Percentiles rank a stretch among this genome's conserved stretches.
These are phyloP conservation scores for Martensiomyces pterosporus DNA, from an alignment of 192 early-diverging fungal genomes.

Conservation along the genomic window DNA sequence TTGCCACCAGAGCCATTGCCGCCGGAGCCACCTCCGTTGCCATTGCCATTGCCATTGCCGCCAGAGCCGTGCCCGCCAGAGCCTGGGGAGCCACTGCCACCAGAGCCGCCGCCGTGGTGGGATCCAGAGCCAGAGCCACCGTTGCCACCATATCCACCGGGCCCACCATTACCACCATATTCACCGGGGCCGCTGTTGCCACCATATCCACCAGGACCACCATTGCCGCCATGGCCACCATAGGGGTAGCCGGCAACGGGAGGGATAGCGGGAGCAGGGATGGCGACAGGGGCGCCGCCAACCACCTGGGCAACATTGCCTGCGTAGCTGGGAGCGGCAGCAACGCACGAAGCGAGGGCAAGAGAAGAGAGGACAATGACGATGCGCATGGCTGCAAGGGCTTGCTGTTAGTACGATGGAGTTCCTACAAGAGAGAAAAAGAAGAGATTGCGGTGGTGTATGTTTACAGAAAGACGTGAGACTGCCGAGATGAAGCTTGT, in stretches of 20 bases:
- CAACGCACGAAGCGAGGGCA: slow-evolving; percentile 24
- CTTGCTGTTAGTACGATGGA: neutral
- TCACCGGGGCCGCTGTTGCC: slow-evolving; percentile 1
- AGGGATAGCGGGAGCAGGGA: slow-evolving; percentile 15
- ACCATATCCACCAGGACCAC: neutral
- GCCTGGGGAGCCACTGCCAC: slow-evolving; percentile 4
- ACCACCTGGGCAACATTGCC: slow-evolving; percentile 26
- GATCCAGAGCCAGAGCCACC: slow-evolving; percentile 14
- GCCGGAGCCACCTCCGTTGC: neutral
- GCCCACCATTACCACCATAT: neutral
- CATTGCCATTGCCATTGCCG: neutral
- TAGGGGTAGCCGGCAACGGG: slow-evolving; percentile 8
- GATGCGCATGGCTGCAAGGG: slow-evolving; percentile 34
- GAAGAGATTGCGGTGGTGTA: no score
- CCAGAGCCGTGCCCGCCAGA: neutral
- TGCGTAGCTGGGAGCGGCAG: slow-evolving; percentile 34
- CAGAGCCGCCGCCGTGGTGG: neutral
- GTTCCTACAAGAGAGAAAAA: no score
- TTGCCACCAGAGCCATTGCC: slow-evolving; percentile 13
- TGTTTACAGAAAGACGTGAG: no score
- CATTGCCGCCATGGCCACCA: neutral
- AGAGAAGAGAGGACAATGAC: slow-evolving; percentile 19
- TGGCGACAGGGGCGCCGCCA: no score
- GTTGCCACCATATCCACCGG: neutral
- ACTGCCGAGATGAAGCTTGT: no score